phyloP scores from a whole-genome alignment of 768 basidiomycete species.

The Mycena metata region DNA sequence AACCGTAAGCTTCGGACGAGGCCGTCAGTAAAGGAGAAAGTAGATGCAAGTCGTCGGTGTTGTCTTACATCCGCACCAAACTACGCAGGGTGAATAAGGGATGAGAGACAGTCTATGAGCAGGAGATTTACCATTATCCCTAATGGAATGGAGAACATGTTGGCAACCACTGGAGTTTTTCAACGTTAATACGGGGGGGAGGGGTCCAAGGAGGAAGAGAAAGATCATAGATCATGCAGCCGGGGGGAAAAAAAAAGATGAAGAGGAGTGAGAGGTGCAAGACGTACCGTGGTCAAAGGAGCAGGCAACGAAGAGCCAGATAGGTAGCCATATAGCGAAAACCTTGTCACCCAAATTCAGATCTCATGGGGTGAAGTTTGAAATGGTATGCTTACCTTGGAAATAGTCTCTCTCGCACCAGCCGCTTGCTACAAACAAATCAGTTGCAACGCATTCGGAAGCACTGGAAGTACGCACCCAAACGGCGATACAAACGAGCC shows the following conservation, averaged over 20 bases:
- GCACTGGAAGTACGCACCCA: conserved; percentile 66
- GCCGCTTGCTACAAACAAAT: conserved; percentile 69
- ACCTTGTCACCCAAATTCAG: conserved; percentile 51
- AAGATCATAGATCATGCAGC: too few species aligned
- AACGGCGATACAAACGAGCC: conserved; percentile 79
- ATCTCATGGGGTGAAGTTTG: not conserved
- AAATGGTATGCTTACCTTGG: conserved; percentile 60
- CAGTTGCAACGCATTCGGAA: not conserved
- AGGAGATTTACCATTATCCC: conserved; percentile 61
- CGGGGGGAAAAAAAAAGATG: too few species aligned
- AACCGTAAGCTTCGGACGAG: conserved; percentile 56
- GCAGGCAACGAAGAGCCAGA: conserved; percentile 82
- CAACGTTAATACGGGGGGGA: too few species aligned
- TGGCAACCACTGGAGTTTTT: too few species aligned
- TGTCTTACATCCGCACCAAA: conserved; percentile 72
- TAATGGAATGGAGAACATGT: conserved; percentile 77
- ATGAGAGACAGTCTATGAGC: too few species aligned
- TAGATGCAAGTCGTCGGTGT: too few species aligned
- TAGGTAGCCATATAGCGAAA: conserved; percentile 78
- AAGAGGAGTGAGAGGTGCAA: not conserved
- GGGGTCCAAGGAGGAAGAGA: too few species aligned
- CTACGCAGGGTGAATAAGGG: conserved; percentile 27
- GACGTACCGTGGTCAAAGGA: conserved; percentile 76
- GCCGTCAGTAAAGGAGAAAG: not conserved
- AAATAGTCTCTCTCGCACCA: conserved; percentile 75